phyloP scores from a whole-genome alignment of 1,284 basidiomycete species.

The Ustilago nuda region DNA sequence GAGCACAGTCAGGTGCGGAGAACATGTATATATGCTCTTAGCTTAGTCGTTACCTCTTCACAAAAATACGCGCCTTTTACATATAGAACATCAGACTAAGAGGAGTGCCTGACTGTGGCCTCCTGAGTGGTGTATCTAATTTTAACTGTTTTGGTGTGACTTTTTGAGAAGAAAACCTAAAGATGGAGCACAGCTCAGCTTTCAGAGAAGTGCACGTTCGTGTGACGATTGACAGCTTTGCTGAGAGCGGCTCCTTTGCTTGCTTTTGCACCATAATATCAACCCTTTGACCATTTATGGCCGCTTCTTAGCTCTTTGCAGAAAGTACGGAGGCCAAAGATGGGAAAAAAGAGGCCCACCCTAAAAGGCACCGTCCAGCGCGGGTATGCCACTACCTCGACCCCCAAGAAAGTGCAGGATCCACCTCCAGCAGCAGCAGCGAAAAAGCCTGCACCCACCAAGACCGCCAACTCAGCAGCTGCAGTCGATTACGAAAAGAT shows the following conservation, averaged over 20 bases:
- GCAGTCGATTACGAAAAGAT: conserved; percentile 48
- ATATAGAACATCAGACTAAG: no score
- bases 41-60: no score
- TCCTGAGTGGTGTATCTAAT: no score
- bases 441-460: conserved; percentile 64
- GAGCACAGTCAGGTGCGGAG: no score
- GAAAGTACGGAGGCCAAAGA: conserved; percentile 1
- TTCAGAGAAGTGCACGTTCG: not conserved
- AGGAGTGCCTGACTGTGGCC: no score
- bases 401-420: conserved; percentile 79
- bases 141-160: no score
- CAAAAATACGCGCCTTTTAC: no score
- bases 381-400: conserved; percentile 73
- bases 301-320: not conserved
- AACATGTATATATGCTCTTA: no score
- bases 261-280: not conserved
- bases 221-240: conserved; percentile 10
- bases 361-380: conserved; percentile 62
- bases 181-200: not conserved
- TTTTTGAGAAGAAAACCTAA: conserved; percentile 24
- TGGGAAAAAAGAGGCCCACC: conserved; percentile 65
- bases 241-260: not conserved
- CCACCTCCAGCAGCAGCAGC: conserved; percentile 55
- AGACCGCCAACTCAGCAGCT: conserved; percentile 38
- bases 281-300: conserved; percentile 5